phyloP scores from a whole-genome alignment of 805 yeast species.

The Zygotorulaspora chibaensis region DNA sequence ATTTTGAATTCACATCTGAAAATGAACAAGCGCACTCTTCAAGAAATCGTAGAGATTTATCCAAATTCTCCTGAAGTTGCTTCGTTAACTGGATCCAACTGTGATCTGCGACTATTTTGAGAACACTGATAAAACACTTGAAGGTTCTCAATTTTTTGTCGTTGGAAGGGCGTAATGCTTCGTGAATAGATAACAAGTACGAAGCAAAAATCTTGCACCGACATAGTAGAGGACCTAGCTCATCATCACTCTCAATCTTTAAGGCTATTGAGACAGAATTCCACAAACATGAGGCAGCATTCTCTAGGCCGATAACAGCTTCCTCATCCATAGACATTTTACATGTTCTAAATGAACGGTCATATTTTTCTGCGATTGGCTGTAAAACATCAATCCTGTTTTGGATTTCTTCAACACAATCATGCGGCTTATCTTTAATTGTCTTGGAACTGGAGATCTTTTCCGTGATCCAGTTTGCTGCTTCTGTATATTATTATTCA shows the following conservation, averaged over 20 bases:
- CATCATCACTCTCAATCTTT: constrained; percentile 20
- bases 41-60: constrained; percentile 23
- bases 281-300: constrained; percentile 37
- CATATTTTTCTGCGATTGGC: constrained; percentile 35
- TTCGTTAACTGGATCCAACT: constrained; percentile 15
- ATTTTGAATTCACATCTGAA: constrained; percentile 6
- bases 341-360: constrained; percentile 27
- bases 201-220: constrained; percentile 32
- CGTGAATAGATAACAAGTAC: constrained; percentile 33
- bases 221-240: constrained; percentile 11
- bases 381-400: constrained; percentile 23
- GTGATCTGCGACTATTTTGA: constrained; percentile 32
- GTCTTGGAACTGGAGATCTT: constrained; percentile 8
- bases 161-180: constrained; percentile 23
- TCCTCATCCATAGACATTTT: constrained; percentile 21
- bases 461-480: constrained; percentile 22
- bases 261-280: constrained; percentile 32
- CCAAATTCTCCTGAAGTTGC: constrained; percentile 32
- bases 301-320: constrained; percentile 24
- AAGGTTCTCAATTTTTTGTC: constrained; percentile 30
- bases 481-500: constrained; percentile 13
- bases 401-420: constrained; percentile 6
- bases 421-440: not conserved
- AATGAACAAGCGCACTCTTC: constrained; percentile 17
- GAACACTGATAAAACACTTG: constrained; percentile 32